Evolutionary conservation across 371 early-diverging fungal species (phyloP).

Genomic region (Chytridium lagenaria): DNA sequence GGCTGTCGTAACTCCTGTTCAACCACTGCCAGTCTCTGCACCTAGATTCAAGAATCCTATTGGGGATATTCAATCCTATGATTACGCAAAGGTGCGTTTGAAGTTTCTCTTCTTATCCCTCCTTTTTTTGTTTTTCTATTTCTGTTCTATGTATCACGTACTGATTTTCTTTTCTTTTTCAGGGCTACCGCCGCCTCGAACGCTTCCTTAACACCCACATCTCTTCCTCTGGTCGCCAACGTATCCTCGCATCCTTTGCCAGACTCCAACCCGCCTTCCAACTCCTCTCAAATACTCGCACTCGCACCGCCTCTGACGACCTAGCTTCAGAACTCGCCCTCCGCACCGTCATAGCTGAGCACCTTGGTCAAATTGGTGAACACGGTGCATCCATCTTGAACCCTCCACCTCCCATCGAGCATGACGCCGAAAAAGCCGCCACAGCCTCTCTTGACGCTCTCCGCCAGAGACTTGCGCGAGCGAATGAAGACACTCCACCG

Average conservation of each 20-base stretch:
- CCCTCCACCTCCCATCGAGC: neutral
- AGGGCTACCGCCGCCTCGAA: slow-evolving; percentile 15
- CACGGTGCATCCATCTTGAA: slow-evolving; percentile 10
- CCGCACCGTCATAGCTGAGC: slow-evolving; percentile 13
- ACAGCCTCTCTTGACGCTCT: neutral
- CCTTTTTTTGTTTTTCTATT: neutral
- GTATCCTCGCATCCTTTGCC: slow-evolving; percentile 3
- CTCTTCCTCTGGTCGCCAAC: neutral
- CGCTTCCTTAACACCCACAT: slow-evolving; percentile 15
- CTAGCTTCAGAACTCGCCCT: slow-evolving; percentile 15
- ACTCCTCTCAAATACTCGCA: neutral
- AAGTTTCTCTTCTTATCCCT: neutral
- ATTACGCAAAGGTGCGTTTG: slow-evolving; percentile 3
- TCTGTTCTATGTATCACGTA: neutral
- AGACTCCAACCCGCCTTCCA: slow-evolving; percentile 17
- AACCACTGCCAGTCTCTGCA: neutral
- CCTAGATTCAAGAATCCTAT: slow-evolving; percentile 17
- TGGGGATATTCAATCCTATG: slow-evolving; percentile 8
- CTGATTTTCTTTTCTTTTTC: neutral
- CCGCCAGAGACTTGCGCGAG: neutral
- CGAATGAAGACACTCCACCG: neutral
- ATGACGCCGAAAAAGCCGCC: neutral
- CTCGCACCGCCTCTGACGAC: slow-evolving; percentile 1
- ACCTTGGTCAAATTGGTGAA: slow-evolving; percentile 4
- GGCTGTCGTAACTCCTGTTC: neutral